Evolutionary conservation across 129 eudicot species (phyloP).

Genomic region (Pseudognaphalium luteoalbum): DNA sequence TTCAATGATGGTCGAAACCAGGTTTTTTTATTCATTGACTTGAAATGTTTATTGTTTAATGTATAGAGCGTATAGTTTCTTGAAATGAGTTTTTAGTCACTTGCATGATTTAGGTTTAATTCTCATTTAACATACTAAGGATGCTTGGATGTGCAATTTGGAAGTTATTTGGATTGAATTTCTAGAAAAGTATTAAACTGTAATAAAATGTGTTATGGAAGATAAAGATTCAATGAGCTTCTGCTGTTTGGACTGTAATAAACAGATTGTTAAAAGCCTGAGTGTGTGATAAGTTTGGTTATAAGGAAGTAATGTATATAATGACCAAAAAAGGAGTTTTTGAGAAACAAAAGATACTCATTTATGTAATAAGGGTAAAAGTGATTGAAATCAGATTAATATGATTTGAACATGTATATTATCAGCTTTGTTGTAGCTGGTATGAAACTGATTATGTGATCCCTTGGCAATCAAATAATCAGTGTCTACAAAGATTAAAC

Average conservation of each 20-base stretch:
- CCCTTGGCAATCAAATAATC: background rate
- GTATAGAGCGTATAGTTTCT: background rate
- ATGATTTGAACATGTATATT: background rate
- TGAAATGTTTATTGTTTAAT: background rate
- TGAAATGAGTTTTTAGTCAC: background rate
- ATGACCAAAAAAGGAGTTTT: background rate
- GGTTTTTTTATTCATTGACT: conserved; percentile 38
- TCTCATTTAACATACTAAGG: background rate
- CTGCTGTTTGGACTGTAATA: background rate
- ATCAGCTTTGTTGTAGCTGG: background rate
- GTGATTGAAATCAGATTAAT: background rate
- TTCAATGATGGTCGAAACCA: conserved; percentile 97
- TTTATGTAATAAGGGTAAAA: background rate
- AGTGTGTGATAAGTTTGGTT: background rate
- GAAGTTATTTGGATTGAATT: background rate
- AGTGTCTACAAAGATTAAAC: background rate
- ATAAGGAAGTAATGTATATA: background rate
- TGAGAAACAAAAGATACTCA: background rate
- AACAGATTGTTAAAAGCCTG: background rate
- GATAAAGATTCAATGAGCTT: background rate
- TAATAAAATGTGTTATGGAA: background rate
- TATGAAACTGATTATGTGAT: background rate
- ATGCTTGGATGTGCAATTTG: background rate
- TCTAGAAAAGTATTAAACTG: background rate
- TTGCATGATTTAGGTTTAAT: background rate